Percentiles rank a stretch among this genome's conserved stretches.
These are phyloP conservation scores for Aleurites moluccanus DNA, from an alignment of 441 rosid genomes.

Conservation along the genomic window DNA sequence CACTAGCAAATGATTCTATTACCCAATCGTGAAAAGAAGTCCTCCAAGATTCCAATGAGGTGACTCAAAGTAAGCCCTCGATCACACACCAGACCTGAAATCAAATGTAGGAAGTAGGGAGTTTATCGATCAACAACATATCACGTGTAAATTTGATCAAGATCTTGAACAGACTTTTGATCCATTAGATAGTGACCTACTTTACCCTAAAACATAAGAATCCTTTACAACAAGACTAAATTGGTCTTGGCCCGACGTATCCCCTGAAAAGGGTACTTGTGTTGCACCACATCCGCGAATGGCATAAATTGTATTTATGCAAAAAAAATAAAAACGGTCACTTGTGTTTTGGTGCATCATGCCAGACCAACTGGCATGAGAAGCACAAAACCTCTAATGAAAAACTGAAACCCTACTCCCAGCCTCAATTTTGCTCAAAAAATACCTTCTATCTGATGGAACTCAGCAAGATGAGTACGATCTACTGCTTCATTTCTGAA, in stretches of 20 bases:
- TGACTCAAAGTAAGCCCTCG: constrained; percentile 92
- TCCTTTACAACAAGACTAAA: neutral
- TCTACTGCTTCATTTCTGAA: constrained; percentile 98
- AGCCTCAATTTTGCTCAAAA: neutral
- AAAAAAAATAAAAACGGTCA: neutral
- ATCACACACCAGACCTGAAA: constrained; percentile 86
- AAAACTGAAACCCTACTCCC: constrained; percentile 7
- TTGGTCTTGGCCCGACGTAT: neutral
- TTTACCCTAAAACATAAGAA: neutral
- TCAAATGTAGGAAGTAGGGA: constrained; percentile 17
- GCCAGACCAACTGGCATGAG: constrained; percentile 1
- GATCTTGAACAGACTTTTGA: neutral
- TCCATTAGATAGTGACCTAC: neutral
- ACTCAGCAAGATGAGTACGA: constrained; percentile 92
- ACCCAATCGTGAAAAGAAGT: constrained; percentile 92
- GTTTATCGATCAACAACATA: neutral
- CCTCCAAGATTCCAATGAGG: constrained; percentile 78
- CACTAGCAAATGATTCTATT: constrained; percentile 9
- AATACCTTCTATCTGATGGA: constrained; percentile 96
- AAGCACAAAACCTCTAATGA: neutral
- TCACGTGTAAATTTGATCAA: neutral
- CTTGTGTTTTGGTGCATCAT: neutral
- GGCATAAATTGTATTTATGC: neutral
- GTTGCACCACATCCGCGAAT: neutral
- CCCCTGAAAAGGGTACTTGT: neutral